Evolutionary conservation across 164 flowering plant species (phyloP), one percentile per base, ranked within the genome.

Genomic region (Pachysandra terminalis): DNA sequence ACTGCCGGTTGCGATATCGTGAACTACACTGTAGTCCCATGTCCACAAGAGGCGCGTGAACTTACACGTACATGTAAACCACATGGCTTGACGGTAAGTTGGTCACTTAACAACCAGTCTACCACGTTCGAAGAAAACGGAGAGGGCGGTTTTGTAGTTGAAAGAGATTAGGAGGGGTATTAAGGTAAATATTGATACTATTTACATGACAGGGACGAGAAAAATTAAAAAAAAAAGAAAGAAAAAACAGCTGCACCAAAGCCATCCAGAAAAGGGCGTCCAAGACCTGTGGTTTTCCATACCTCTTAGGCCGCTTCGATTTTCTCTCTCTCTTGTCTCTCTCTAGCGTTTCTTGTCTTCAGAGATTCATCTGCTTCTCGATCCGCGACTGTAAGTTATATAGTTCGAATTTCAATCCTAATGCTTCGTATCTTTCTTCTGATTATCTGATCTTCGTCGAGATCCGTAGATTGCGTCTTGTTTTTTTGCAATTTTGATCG

Each of bases 221-320:
- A n/a, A n/a, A n/a, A n/a, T n/a, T n/a, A n/a, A n/a, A n/a, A n/a
- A n/a, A n/a, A n/a, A n/a, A 40, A 40, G 45, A 10, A 40, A 5
- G 21, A 57, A 24, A 55, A 72, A 72, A 66, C 64, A 63, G 58
- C 68, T 57, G 63, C 58, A 45, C 28, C 56, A 70, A 55, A 69
- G 66, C 45, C 5, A 10, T 5, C 71, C 65, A 69, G 62, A 54
- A 62, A 59, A 68, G 65, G 37, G 73, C 67, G 63, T 64, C 63
- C 45, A 32, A 27, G 76, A 67, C 70, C 69, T 61, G 66, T 65
- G 69, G 66, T 61, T 69, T 57, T 61, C 66, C 59, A 57, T 67
- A 32, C 53, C 56, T 61, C 61, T 32, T 57, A 28, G 45, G 22
- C 6, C 63, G 5, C 25, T n/a, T 48, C 40, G 41, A 5, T 37